Percentiles rank a stretch among this genome's conserved stretches.
Conservation (phyloP, 208 protist species). For the Wallacemonas rigidus region DNA sequence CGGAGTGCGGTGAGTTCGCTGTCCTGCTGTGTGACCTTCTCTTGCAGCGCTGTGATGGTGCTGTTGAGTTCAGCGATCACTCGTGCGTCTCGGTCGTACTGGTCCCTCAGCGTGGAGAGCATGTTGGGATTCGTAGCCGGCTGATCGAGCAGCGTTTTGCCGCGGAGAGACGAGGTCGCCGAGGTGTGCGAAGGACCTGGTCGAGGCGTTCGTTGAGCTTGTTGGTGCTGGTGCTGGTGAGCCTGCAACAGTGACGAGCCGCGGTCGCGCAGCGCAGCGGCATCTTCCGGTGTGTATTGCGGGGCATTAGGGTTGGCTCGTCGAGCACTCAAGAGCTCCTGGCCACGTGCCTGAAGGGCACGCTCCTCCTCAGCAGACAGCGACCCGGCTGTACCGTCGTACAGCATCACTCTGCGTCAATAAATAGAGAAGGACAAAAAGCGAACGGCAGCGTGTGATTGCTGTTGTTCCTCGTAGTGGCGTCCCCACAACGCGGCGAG, state of each 20-base stretch:
- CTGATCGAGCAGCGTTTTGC: background rate
- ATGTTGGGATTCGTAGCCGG: background rate
- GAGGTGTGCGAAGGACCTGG: background rate
- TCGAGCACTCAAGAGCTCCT: constrained; percentile 37
- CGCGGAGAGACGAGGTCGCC: background rate
- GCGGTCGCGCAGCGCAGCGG: constrained; percentile 29
- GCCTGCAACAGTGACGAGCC: constrained; percentile 28
- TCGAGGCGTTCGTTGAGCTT: background rate
- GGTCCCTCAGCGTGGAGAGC: background rate
- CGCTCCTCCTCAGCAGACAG: constrained; percentile 29
- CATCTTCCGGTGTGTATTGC: constrained; percentile 32
- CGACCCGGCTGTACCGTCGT: background rate
- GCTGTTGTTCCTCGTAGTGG: background rate
- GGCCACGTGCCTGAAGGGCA: constrained; percentile 42
- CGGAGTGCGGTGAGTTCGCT: constrained; percentile 23
- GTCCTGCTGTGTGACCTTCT: background rate
- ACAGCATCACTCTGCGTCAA: constrained; percentile 8
- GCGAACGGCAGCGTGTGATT: background rate
- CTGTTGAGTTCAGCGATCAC: constrained; percentile 4
- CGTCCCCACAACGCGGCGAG: background rate
- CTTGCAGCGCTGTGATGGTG: constrained; percentile 1
- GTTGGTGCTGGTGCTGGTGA: constrained; percentile 20
- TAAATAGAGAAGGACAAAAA: constrained; percentile 5
- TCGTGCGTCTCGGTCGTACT: constrained; percentile 6
- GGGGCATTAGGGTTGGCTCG: constrained; percentile 15